Conservation (phyloP, 441 rosid genomes). For the Adansonia gregorii region DNA sequence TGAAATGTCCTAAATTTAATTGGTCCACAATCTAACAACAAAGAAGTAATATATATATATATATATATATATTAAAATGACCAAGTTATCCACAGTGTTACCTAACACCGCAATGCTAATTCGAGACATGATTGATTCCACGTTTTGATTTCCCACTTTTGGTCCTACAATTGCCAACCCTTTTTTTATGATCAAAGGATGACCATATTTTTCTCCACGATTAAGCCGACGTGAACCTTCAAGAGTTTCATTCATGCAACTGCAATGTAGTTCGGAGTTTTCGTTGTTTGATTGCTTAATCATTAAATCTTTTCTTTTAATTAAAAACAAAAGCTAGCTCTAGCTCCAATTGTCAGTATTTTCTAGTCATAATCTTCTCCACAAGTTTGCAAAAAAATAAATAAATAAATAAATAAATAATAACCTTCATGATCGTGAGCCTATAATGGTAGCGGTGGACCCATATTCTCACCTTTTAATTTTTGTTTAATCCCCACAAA, state of each 20-base stretch:
- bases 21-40: background rate
- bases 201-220: background rate
- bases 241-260: background rate
- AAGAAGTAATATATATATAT: background rate
- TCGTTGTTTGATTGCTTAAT: background rate
- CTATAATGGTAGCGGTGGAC: conserved; percentile 15
- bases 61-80: background rate
- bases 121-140: conserved; percentile 22
- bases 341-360: background rate
- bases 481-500: background rate
- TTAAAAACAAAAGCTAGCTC: too few relatives aligned
- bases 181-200: background rate
- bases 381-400: background rate
- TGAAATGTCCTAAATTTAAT: background rate
- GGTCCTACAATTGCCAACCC: background rate
- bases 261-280: background rate
- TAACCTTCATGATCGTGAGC: background rate
- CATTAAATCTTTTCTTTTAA: too few relatives aligned
- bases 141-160: background rate
- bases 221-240: background rate
- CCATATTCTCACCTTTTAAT: background rate
- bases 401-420: too few relatives aligned
- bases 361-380: background rate
- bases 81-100: conserved; percentile 5
- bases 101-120: background rate